A percentile compares a stretch with the other conserved stretches of the same genome.
These are phyloP conservation scores for Thermoascus crustaceus DNA, from an alignment of 2,329 filamentous ascomycete genomes.

Conservation along the genomic window DNA sequence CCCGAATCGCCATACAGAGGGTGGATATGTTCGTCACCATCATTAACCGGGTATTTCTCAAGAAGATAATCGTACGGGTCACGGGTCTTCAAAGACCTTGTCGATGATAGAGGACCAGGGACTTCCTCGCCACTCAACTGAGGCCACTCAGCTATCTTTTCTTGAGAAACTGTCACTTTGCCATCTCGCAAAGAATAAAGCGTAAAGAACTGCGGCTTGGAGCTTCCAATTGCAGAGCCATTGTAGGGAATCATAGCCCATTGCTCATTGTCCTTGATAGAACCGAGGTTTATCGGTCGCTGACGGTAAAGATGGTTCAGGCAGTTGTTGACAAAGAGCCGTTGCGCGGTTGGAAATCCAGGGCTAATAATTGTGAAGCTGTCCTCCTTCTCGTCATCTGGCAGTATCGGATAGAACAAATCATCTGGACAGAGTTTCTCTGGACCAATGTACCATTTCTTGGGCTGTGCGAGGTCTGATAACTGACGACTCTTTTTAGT, in stretches of 20 bases:
- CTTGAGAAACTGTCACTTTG: slow-evolving; percentile 17
- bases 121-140: slow-evolving; percentile 11
- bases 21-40: slow-evolving; percentile 37
- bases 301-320: slow-evolving; percentile 22
- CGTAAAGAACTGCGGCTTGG: slow-evolving; percentile 18
- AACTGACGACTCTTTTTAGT: not conserved
- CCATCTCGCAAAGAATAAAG: slow-evolving; percentile 19
- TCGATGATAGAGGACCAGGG: not conserved
- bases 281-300: slow-evolving; percentile 14
- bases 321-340: slow-evolving; percentile 23
- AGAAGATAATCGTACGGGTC: slow-evolving; percentile 29
- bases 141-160: slow-evolving; percentile 22
- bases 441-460: slow-evolving; percentile 32
- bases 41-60: slow-evolving; percentile 34
- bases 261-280: slow-evolving; percentile 12
- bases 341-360: slow-evolving; percentile 17
- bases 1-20: slow-evolving; percentile 51
- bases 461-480: not conserved
- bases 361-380: slow-evolving; percentile 18
- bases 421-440: slow-evolving; percentile 29
- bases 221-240: slow-evolving; percentile 6
- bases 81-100: slow-evolving; percentile 2
- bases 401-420: slow-evolving; percentile 35
- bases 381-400: slow-evolving; percentile 17
- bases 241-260: slow-evolving; percentile 24